These are phyloP conservation scores for Setaria viridis DNA, from an alignment of 202 grass and related monocot species.

Conservation along the genomic window DNA sequence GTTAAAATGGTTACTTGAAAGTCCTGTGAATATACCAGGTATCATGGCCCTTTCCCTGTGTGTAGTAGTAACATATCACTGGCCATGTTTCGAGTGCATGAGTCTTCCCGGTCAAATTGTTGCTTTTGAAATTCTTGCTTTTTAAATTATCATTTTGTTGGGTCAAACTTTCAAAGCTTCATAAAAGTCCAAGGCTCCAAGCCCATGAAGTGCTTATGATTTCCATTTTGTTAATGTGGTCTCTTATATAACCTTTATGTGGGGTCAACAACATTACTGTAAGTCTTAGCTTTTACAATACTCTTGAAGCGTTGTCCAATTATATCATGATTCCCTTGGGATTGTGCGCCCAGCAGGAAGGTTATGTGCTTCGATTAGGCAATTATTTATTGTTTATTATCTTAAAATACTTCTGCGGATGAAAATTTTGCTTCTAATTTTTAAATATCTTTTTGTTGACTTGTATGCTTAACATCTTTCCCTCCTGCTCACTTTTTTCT, in stretches of 20 bases:
- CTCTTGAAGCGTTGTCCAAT: background rate
- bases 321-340: conserved; percentile 20
- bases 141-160: background rate
- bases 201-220: background rate
- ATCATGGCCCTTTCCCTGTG: background rate
- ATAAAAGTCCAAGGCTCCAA: conserved; percentile 6
- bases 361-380: background rate
- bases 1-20: background rate
- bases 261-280: background rate
- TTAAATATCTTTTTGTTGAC: conserved; percentile 11
- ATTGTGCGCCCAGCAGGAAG: conserved; percentile 17
- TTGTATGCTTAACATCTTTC: conserved; percentile 6
- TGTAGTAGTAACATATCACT: background rate
- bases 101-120: background rate
- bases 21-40: background rate
- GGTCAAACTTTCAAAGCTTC: conserved; percentile 11
- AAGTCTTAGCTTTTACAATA: conserved; percentile 13
- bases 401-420: background rate
- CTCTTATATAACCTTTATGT: conserved; percentile 6
- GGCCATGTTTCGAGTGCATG: background rate
- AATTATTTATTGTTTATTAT: background rate
- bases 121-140: conserved; percentile 4
- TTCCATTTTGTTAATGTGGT: background rate
- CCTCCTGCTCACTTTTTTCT: background rate
- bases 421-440: background rate